Conservation (phyloP, 306 rosid species). For the Geum urbanum region DNA sequence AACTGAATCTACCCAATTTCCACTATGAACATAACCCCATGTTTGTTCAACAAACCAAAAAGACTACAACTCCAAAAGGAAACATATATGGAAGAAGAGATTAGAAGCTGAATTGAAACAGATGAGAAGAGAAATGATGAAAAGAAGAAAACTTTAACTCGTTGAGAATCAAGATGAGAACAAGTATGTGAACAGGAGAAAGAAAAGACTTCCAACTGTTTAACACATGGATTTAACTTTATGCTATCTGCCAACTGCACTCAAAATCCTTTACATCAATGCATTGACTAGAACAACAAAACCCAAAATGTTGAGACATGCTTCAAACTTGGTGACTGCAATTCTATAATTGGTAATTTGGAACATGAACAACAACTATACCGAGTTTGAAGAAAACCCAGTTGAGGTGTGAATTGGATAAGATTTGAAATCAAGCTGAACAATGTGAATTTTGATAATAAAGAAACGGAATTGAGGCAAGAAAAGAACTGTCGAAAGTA, state of each 20-base stretch:
- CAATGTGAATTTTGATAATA: not conserved
- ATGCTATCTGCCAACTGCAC: constrained; percentile 13
- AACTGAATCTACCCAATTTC: constrained; percentile 14
- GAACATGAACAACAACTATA: not conserved
- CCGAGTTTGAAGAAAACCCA: not conserved
- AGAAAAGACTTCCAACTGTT: not conserved
- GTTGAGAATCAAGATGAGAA: constrained; percentile 3
- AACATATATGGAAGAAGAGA: not conserved
- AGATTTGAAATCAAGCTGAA: constrained; percentile 9
- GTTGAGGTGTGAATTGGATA: constrained; percentile 2
- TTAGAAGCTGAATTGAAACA: not conserved
- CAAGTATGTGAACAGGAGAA: constrained; percentile 2
- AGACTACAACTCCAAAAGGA: not conserved
- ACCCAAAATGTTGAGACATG: not conserved
- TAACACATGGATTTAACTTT: not conserved
- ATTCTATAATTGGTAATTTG: not conserved
- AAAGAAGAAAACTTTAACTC: constrained; percentile 2
- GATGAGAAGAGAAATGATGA: not conserved
- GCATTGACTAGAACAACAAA: not conserved
- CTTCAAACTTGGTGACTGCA: not conserved
- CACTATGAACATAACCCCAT: not conserved
- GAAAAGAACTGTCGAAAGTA: not conserved
- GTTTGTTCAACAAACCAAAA: not conserved
- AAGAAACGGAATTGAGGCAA: constrained; percentile 5
- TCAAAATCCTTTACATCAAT: not conserved